Conservation (phyloP, 805 yeast genomes). For the Pichia gijzeniarum region DNA sequence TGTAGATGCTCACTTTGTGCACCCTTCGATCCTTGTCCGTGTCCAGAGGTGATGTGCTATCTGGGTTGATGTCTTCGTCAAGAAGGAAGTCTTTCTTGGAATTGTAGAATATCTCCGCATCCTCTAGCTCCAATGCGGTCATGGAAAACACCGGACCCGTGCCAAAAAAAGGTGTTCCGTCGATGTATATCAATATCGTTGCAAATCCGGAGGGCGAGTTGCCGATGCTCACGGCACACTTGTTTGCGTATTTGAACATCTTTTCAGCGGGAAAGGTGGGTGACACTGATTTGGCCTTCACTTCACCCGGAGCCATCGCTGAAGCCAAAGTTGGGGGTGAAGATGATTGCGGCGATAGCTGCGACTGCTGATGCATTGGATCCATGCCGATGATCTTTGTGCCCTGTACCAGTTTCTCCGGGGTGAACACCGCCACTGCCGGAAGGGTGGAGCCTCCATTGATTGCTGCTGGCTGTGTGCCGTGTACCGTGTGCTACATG, state of each 20-base stretch:
- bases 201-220: slow-evolving; percentile 14
- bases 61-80: slow-evolving; percentile 10
- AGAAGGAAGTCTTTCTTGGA: slow-evolving; percentile 14
- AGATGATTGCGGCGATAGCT: too few relatives aligned
- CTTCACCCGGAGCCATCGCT: too few relatives aligned
- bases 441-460: too few relatives aligned
- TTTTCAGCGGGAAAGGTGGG: slow-evolving; percentile 5
- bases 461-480: too few relatives aligned
- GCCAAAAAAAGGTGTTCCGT: slow-evolving; percentile 15
- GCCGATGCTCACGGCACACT: slow-evolving; percentile 13
- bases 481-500: background rate
- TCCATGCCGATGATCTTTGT: too few relatives aligned
- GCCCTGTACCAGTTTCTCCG: too few relatives aligned
- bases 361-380: too few relatives aligned
- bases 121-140: slow-evolving; percentile 9
- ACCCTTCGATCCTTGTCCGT: slow-evolving; percentile 10
- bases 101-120: slow-evolving; percentile 14
- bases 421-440: too few relatives aligned
- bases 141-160: slow-evolving; percentile 10
- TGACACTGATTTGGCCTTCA: too few relatives aligned
- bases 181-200: slow-evolving; percentile 11
- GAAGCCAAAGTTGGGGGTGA: too few relatives aligned
- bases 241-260: slow-evolving; percentile 11
- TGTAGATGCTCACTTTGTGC: slow-evolving; percentile 12
- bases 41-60: slow-evolving; percentile 2